phyloP scores from a whole-genome alignment of 129 eudicot genomes.

The Arctium minus region DNA sequence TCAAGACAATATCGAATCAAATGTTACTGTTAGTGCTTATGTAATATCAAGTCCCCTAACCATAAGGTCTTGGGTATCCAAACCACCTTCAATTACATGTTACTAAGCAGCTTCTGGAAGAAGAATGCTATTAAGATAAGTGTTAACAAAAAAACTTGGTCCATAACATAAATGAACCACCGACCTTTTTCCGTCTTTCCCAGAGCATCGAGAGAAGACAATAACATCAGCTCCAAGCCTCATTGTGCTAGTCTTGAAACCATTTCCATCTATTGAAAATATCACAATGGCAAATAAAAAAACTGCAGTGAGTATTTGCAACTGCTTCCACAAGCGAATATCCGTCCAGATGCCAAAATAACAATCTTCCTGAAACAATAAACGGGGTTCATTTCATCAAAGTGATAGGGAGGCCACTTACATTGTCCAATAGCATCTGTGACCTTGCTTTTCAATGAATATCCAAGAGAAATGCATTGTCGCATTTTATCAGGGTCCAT shows the following conservation, averaged over 20 bases:
- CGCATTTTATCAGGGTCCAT: conserved; percentile 96
- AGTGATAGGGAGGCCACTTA: conserved; percentile 23
- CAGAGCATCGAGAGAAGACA: conserved; percentile 75
- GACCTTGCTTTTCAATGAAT: conserved; percentile 87
- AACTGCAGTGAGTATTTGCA: neutral
- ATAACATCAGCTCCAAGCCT: conserved; percentile 99
- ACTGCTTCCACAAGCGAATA: neutral
- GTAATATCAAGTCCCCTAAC: neutral
- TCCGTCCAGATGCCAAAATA: neutral
- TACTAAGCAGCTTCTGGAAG: neutral
- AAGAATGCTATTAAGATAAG: neutral
- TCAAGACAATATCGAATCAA: conserved; percentile 6
- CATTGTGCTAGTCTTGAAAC: conserved; percentile 98
- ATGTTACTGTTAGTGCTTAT: conserved; percentile 12
- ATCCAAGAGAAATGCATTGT: conserved; percentile 95
- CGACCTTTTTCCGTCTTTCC: conserved; percentile 68
- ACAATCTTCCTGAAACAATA: neutral
- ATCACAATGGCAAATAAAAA: conserved; percentile 17
- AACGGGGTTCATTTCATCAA: neutral
- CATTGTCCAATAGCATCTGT: conserved; percentile 93
- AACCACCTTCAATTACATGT: too few species aligned
- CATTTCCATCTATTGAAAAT: conserved; percentile 77
- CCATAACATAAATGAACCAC: neutral
- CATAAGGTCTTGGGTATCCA: neutral
- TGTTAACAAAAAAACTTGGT: neutral